Conservation (phyloP, 768 basidiomycete species). For the Cytidiella melzeri region DNA sequence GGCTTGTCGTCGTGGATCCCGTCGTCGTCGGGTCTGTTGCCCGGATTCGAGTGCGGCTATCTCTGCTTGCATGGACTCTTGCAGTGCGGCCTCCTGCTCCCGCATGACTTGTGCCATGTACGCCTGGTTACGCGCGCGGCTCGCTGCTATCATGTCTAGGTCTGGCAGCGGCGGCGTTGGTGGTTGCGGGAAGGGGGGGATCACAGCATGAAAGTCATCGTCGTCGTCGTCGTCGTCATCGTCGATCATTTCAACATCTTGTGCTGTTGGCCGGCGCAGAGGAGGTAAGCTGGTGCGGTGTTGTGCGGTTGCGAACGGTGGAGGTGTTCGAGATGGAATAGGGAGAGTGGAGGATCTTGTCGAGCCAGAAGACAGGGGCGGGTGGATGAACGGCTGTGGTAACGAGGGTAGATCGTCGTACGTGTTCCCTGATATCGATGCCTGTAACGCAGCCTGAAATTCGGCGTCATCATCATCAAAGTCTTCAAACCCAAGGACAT, state of each 20-base stretch:
- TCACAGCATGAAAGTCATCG: background rate
- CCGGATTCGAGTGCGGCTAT: conserved; percentile 17
- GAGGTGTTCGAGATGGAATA: background rate
- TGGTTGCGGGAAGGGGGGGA: background rate
- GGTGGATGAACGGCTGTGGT: background rate
- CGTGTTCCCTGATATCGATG: conserved; percentile 47
- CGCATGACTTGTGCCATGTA: conserved; percentile 58
- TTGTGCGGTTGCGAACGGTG: background rate
- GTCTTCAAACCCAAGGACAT: conserved; percentile 25
- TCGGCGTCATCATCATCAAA: conserved; percentile 84
- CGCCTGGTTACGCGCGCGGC: conserved; percentile 55
- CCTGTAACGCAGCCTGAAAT: conserved; percentile 82
- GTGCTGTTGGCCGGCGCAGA: background rate
- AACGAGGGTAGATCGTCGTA: background rate
- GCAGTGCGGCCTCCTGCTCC: conserved; percentile 62
- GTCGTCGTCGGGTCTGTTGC: conserved; percentile 1
- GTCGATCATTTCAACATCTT: background rate
- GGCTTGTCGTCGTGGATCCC: conserved; percentile 23
- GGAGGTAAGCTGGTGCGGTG: background rate
- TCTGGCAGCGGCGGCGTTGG: conserved; percentile 13
- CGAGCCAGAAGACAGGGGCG: background rate
- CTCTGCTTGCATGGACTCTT: conserved; percentile 45
- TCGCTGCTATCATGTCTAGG: conserved; percentile 57
- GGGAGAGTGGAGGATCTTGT: no score
- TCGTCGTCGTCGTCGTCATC: conserved; percentile 7